A percentile compares a stretch with the other conserved stretches of the same genome.
Evolutionary conservation across 306 rosid genomes (phyloP).

Genomic region (Pterocarpus macrocarpus): DNA sequence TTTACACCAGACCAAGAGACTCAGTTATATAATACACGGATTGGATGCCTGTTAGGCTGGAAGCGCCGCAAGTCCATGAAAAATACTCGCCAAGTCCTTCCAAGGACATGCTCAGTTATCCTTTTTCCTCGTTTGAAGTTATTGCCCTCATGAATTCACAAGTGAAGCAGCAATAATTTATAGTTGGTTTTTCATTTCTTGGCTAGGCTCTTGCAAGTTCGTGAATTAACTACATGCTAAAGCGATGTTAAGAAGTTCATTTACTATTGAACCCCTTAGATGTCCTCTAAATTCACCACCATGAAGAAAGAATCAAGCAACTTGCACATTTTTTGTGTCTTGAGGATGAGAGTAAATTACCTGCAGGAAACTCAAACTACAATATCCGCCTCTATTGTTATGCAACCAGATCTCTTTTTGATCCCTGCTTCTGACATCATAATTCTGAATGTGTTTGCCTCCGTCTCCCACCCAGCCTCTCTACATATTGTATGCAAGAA

Average conservation of each 20-base stretch:
- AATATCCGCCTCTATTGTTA: constrained; percentile 60
- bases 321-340: constrained; percentile 51
- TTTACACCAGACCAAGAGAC: constrained; percentile 30
- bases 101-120: constrained; percentile 31
- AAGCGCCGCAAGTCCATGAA: background rate
- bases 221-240: background rate
- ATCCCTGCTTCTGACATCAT: constrained; percentile 44
- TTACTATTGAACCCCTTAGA: background rate
- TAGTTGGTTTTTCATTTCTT: background rate
- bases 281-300: constrained; percentile 35
- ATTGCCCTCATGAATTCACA: background rate
- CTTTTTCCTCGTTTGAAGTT: background rate
- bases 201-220: background rate
- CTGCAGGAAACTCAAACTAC: constrained; percentile 63
- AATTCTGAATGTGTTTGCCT: too few relatives aligned
- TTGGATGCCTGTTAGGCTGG: background rate
- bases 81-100: constrained; percentile 17
- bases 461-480: too few relatives aligned
- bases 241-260: background rate
- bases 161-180: background rate
- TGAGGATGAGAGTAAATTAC: constrained; percentile 20
- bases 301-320: constrained; percentile 53
- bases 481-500: too few relatives aligned
- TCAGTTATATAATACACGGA: constrained; percentile 6
- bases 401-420: constrained; percentile 63